Base-by-base conservation (phyloP, 179 eudicot genomes). In the Amaranthus tricolor region DNA sequence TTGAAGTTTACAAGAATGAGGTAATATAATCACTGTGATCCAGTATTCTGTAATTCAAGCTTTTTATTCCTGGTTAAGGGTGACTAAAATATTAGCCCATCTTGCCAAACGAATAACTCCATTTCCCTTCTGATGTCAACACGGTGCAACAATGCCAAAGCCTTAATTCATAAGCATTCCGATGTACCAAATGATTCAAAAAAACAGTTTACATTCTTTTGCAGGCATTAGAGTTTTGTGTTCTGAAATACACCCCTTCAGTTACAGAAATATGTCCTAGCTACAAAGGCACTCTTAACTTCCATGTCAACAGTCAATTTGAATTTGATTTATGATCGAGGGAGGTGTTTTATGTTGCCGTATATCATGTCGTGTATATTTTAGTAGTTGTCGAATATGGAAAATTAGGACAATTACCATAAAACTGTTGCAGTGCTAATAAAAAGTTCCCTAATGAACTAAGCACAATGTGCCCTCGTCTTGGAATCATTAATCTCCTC, bases 1-100 rank as follows among this genome's bases (percentile, higher is more conserved):
- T 95, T 79, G 95, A 88, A 81, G 87, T 86, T 53, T 95, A 95
- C 82, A 93, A 86, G 78, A 83, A 95, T 71, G 99, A 93, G 99
- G 98, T 95, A 89, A 45, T 20, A 59, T 68, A 21, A 75, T 72
- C 58, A 16, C 59, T 60, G 43, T 55, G 53, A 57, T 70, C 58
- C 21, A 45, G 31, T 61, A 57, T 17, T 61, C 19, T 40, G 50
- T 48, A 9, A 10, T 31, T 50, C 64, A 54, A 54, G 51, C 60
- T 15, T 31, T 44, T 43, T 74, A 7, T 13, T 65, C 53, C 6
- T 14, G 45, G 52, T 75, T 53, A 0, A 8, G 59, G 24, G 59
- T 58, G 66, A 24, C 43, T 19, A 16, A 7, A 24, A 8, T 52
- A 13, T 10, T 50, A 50, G 5, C 10, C 17, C 54, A 16, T 9